phyloP scores from a whole-genome alignment of 2,329 filamentous ascomycete genomes.

The Fusarium camptoceras region DNA sequence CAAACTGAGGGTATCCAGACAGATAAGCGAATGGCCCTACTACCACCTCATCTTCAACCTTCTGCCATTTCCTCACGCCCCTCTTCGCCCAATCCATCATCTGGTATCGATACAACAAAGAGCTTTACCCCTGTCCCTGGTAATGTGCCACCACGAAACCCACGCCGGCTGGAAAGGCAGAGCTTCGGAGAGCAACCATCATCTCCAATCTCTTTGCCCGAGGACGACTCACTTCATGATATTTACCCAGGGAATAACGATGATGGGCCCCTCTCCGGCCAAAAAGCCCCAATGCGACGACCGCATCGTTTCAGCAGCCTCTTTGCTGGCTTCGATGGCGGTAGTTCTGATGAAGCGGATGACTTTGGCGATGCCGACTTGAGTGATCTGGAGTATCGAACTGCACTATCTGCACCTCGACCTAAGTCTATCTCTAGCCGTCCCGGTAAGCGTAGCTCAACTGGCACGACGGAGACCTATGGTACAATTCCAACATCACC shows the following conservation, averaged over 20 bases:
- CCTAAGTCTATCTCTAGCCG: slow-evolving; percentile 58
- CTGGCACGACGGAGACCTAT: slow-evolving; percentile 44
- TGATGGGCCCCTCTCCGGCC: slow-evolving; percentile 75
- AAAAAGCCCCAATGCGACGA: slow-evolving; percentile 71
- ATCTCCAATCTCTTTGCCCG: slow-evolving; percentile 56
- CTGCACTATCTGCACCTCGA: slow-evolving; percentile 72
- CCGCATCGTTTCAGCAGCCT: slow-evolving; percentile 84
- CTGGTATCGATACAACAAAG: slow-evolving; percentile 50
- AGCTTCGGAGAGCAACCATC: slow-evolving; percentile 63
- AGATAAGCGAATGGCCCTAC: slow-evolving; percentile 78
- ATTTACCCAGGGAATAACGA: slow-evolving; percentile 84
- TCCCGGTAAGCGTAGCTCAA: slow-evolving; percentile 57
- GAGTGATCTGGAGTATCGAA: slow-evolving; percentile 76
- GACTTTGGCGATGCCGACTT: slow-evolving; percentile 71
- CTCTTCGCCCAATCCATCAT: slow-evolving; percentile 61
- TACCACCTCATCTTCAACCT: slow-evolving; percentile 83
- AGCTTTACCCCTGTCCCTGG: slow-evolving; percentile 65
- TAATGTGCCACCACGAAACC: slow-evolving; percentile 69
- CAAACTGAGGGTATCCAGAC: slow-evolving; percentile 94
- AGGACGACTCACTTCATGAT: slow-evolving; percentile 64
- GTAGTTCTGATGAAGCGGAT: slow-evolving; percentile 74
- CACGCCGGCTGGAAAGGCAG: slow-evolving; percentile 63
- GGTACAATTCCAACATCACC: slow-evolving; percentile 56
- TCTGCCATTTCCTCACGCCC: slow-evolving; percentile 76
- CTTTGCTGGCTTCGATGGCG: slow-evolving; percentile 85